Percentiles rank a stretch among this genome's conserved stretches.
Conservation (phyloP, 805 yeast species). For the Metschnikowia rubicola region DNA sequence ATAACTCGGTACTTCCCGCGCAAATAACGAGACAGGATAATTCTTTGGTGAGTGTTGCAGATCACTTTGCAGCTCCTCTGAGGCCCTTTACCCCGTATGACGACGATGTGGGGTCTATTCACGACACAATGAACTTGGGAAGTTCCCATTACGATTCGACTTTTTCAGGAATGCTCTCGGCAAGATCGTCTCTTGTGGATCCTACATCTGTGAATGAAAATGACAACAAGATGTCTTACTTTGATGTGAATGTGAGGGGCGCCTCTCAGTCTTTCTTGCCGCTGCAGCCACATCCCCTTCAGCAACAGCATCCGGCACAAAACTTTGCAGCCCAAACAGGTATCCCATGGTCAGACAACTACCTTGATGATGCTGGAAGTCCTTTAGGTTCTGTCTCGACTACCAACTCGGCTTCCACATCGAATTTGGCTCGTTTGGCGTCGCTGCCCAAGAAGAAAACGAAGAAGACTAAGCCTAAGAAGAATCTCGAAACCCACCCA, state of each 20-base stretch:
- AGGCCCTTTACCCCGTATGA: conserved; percentile 18
- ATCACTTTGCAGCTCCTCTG: conserved; percentile 19
- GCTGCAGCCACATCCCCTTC: conserved; percentile 3
- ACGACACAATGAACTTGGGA: conserved; percentile 8
- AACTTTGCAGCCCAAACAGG: background rate
- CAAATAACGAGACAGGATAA: conserved; percentile 22
- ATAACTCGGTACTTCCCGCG: conserved; percentile 10
- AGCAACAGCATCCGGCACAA: conserved; percentile 5
- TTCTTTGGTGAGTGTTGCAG: conserved; percentile 32
- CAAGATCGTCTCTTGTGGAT: conserved; percentile 3
- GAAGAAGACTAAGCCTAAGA: conserved; percentile 9
- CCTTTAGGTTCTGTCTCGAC: conserved; percentile 12
- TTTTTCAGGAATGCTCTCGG: background rate
- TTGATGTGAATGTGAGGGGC: conserved; percentile 4
- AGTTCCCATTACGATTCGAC: conserved; percentile 1
- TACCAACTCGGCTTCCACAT: conserved; percentile 10
- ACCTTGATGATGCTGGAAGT: conserved; percentile 10
- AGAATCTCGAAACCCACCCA: background rate
- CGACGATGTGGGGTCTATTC: conserved; percentile 13
- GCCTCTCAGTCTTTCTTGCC: conserved; percentile 1
- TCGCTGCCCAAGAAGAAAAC: conserved; percentile 11
- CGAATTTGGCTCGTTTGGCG: conserved; percentile 5
- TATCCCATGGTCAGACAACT: conserved; percentile 5
- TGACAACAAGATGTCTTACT: conserved; percentile 4
- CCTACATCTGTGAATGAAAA: conserved; percentile 1